Conservation (phyloP, 2,329 filamentous ascomycete genomes). For the Colletotrichum sp. region DNA sequence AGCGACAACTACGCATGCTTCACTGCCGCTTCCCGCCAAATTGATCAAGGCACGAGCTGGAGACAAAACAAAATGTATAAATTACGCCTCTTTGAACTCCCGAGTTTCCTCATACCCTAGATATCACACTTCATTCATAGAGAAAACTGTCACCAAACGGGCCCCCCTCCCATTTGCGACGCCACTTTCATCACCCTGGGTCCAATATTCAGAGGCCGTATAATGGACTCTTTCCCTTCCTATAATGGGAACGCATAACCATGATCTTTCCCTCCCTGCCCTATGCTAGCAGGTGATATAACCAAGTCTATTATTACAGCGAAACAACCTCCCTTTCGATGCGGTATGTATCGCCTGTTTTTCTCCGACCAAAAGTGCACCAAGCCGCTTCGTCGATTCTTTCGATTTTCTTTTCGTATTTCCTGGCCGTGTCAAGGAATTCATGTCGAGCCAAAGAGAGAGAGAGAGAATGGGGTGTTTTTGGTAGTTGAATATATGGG, state of each 20-base stretch:
- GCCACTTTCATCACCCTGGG: conserved; percentile 1
- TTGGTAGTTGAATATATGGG: conserved; percentile 7
- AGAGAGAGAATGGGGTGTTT: neutral
- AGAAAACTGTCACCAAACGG: neutral
- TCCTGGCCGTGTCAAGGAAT: neutral
- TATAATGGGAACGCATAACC: neutral
- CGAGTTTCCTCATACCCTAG: conserved; percentile 20
- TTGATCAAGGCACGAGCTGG: neutral
- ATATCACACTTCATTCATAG: conserved; percentile 14
- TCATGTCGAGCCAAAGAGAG: neutral
- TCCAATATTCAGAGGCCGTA: conserved; percentile 7
- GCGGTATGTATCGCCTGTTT: conserved; percentile 12
- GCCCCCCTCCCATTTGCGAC: neutral
- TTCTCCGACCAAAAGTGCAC: conserved; percentile 2
- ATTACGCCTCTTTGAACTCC: conserved; percentile 21
- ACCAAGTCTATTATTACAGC: conserved; percentile 34
- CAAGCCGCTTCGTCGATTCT: conserved; percentile 1
- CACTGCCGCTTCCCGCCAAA: neutral
- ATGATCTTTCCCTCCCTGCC: neutral
- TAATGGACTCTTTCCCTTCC: neutral
- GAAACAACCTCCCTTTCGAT: conserved; percentile 24
- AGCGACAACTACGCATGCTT: neutral
- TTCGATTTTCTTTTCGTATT: neutral
- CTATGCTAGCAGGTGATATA: conserved; percentile 26
- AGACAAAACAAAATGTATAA: conserved; percentile 18